Percentiles rank a stretch among this genome's conserved stretches.
Evolutionary conservation across 768 basidiomycete genomes (phyloP).

Genomic region (Lactarius sp.): DNA sequence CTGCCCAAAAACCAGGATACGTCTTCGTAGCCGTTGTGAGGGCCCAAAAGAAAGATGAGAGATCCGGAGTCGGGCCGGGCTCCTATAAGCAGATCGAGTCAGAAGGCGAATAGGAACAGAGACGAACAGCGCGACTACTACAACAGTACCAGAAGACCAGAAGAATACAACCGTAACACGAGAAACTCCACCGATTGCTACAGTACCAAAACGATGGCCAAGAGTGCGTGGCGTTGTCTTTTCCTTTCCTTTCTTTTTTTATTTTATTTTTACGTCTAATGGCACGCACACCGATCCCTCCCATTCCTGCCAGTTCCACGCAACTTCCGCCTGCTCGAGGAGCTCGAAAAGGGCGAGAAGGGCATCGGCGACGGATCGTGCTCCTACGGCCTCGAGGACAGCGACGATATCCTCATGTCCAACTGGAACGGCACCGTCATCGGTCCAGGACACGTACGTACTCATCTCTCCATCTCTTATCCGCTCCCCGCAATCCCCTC

Average conservation of each 20-base stretch:
- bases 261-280: slow-evolving; percentile 8
- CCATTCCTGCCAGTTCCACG: slow-evolving; percentile 69
- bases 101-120: not conserved
- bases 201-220: slow-evolving; percentile 31
- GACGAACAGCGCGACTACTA: not conserved
- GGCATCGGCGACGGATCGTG: slow-evolving; percentile 98
- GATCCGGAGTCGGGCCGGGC: not conserved
- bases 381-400: slow-evolving; percentile 93
- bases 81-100: not conserved
- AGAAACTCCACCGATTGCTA: not conserved
- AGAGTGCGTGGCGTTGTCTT: slow-evolving; percentile 24
- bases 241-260: not conserved
- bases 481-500: slow-evolving; percentile 5
- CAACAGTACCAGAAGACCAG: not conserved
- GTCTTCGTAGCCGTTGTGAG: no score
- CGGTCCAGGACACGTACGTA: slow-evolving; percentile 90
- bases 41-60: no score
- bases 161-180: not conserved
- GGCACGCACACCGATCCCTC: not conserved
- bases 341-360: slow-evolving; percentile 99
- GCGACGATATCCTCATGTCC: slow-evolving; percentile 96
- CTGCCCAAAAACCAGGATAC: no score
- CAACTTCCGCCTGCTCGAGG: slow-evolving; percentile 94
- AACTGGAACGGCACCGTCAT: slow-evolving; percentile 99
- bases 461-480: not conserved